A percentile compares a stretch with the other conserved stretches of the same genome.
These are phyloP conservation scores for Podaxis carcinomalis DNA, from an alignment of 768 basidiomycete species.

Conservation along the genomic window DNA sequence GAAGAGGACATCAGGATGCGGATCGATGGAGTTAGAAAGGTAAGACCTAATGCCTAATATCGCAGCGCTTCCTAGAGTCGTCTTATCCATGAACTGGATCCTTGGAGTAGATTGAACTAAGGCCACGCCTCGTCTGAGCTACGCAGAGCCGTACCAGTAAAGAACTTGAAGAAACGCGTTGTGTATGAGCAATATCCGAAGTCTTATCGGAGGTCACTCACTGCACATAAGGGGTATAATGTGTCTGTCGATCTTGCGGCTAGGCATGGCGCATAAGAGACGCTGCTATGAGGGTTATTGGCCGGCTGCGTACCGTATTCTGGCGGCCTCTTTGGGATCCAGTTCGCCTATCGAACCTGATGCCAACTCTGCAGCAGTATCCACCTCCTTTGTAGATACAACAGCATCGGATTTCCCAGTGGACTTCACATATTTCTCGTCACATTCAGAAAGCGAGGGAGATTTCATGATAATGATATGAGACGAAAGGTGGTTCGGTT, in stretches of 20 bases:
- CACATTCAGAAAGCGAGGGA: background rate
- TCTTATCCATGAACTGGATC: slow-evolving; percentile 81
- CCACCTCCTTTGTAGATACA: slow-evolving; percentile 45
- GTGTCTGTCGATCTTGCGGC: slow-evolving; percentile 62
- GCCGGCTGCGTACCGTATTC: slow-evolving; percentile 39
- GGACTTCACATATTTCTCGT: background rate
- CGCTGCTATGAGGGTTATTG: background rate
- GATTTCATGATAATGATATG: slow-evolving; percentile 5
- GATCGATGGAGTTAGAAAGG: background rate
- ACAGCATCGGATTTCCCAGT: background rate
- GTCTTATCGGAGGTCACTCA: slow-evolving; percentile 28
- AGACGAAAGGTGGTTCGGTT: background rate
- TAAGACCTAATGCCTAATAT: slow-evolving; percentile 65
- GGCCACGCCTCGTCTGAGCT: background rate
- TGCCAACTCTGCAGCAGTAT: slow-evolving; percentile 58
- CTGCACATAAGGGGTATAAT: slow-evolving; percentile 71
- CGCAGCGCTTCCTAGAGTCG: slow-evolving; percentile 60
- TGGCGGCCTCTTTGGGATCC: slow-evolving; percentile 46
- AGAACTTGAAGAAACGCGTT: slow-evolving; percentile 32
- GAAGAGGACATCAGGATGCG: background rate
- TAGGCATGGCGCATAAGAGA: slow-evolving; percentile 10
- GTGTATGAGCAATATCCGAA: background rate
- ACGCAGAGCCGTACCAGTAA: slow-evolving; percentile 40
- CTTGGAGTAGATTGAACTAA: slow-evolving; percentile 24
- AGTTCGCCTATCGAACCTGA: slow-evolving; percentile 39